Conservation (phyloP, 306 rosid genomes). For the Cicer yamashitae region DNA sequence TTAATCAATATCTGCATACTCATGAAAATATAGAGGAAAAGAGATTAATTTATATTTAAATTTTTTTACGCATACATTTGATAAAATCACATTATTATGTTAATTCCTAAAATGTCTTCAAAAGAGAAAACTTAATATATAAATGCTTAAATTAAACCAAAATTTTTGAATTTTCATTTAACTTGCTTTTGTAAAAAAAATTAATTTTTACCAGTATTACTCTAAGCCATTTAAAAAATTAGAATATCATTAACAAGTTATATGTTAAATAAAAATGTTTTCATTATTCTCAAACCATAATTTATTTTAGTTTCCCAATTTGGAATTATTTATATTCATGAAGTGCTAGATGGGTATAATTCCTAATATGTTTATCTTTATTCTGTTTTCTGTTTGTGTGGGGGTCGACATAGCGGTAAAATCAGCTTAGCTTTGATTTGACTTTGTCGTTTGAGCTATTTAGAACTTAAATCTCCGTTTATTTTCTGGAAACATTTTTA, state of each 20-base stretch:
- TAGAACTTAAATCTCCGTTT: not conserved
- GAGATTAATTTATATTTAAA: not conserved
- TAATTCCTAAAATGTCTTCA: no score
- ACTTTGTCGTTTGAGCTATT: not conserved
- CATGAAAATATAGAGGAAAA: not conserved
- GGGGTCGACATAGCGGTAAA: not conserved
- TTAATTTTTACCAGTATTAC: not conserved
- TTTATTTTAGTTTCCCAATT: not conserved
- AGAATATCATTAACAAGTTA: not conserved
- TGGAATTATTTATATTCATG: not conserved
- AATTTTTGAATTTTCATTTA: not conserved
- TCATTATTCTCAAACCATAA: not conserved
- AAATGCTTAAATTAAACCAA: not conserved
- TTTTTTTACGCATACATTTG: no score
- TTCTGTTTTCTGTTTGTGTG: not conserved
- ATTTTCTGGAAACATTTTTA: no score
- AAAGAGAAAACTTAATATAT: not conserved
- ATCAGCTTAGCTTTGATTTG: not conserved
- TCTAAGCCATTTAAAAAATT: not conserved
- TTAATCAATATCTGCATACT: no score
- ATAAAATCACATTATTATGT: no score
- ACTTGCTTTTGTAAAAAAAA: not conserved
- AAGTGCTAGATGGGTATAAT: constrained; percentile 1
- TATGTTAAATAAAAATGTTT: not conserved
- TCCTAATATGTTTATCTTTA: not conserved